Evolutionary conservation across 768 basidiomycete genomes (phyloP), one percentile per base, ranked within the genome.

Genomic region (Chalciporus chontae): DNA sequence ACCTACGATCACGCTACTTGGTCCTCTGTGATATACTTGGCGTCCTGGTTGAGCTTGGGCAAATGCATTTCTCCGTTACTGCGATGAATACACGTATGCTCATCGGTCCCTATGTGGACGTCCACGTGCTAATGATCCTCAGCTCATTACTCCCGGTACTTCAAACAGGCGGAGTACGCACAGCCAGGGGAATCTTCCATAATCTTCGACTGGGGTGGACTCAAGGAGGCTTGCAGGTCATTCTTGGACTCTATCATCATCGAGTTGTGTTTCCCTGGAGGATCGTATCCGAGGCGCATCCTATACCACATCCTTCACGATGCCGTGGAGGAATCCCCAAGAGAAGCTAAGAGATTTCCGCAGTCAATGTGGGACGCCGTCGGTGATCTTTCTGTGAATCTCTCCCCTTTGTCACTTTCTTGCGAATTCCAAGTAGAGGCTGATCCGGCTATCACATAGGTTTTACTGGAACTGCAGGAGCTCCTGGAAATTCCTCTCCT

Each of bases 241-340:
- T 90, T 90, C 69, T 67, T 91, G 43, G 90, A 91, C 65, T 89
- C 87, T 0, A 86, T 91, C 50, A 78, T 93, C 53, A 79, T 92
- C 51, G 90, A 93, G 62, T 68, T 93, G 6, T 87, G 84, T 59
- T 84, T 92, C 54, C 90, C 90, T 5, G 70, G 73, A 41, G 82
- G 83, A 3, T 72, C 74, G 0, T 87, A 87, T 66, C 84, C 87
- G 5, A 80, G 78, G 61, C 73, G 76, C 44, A 72, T 90, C 38
- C 63, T 93, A 21, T 81, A 80, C 57, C 75, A 80, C 49, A 76
- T 88, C 23, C 73, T 93, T 23, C 78, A 76, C 45, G 87, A 91
- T 38, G 83, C 85, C 9, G 72, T 86, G 11, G 78, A 84, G 10
- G 90, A 90, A 66, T 77, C 83, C 4, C 87, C 87, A 1, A 77